Base-by-base conservation (phyloP, 306 rosid species). In the Prunus dulcis region DNA sequence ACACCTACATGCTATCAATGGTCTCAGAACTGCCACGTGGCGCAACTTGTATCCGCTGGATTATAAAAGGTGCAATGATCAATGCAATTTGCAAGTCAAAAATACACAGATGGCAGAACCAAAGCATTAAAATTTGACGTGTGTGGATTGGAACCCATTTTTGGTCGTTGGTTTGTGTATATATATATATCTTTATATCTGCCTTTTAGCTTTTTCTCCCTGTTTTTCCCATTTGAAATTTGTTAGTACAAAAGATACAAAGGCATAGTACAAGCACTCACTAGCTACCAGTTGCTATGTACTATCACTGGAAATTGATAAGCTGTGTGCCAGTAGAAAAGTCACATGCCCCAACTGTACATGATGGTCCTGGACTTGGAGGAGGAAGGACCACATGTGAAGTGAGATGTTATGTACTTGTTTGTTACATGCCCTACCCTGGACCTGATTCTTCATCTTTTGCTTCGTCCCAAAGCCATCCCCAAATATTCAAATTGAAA, bases 361-460 rank as follows among this genome's bases (percentile, higher is more conserved):
- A 38, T n/a, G 25, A 23, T 67, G 52, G 28, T 64, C 69, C 49
- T 64, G 20, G 3, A 58, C 41, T 34, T 5, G 8, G 23, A 14
- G 12, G 64, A 27, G 12, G 64, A 27, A 28, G 79, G 73, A 76
- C 66, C 73, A 38, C 79, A 13, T 28, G 64, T 34, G 28, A 38
- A 38, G 64, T 34, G 28, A 38, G 9, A 0, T 10, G 18, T 3
- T 12, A 14, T 47, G 47, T 38, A 72, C 51, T 11, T 62, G 14
- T 10, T 64, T 9, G 50, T 64, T 47, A 49, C 9, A 32, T 25
- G 7, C 27, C 62, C 15, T 9, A 28, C 7, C 28, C 10, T 12
- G 51, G 28, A 32, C 32, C 60, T 6, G n/a, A 45, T 45, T 67
- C 60, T 67, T 45, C 18, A 12, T 45, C 60, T 25, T 64, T 20